These are phyloP conservation scores for Colletotrichum cuscutae DNA, from an alignment of 2,329 filamentous ascomycete genomes.

Conservation along the genomic window DNA sequence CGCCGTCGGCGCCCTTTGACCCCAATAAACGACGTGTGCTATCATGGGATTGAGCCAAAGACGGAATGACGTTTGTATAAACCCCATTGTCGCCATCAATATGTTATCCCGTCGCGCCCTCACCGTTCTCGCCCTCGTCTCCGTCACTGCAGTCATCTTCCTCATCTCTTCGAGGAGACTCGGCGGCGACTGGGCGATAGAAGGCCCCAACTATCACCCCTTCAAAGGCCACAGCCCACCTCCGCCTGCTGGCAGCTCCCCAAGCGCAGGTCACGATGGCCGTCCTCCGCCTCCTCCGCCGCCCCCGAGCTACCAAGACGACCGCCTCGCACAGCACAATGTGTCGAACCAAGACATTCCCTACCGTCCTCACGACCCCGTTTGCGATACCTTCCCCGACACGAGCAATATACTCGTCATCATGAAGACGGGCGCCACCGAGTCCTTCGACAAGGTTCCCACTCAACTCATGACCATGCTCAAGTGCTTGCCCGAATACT, in stretches of 20 bases:
- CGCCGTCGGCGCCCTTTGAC: not conserved
- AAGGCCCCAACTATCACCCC: slow-evolving; percentile 41
- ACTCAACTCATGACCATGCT: slow-evolving; percentile 65
- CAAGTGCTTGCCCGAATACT: slow-evolving; percentile 59
- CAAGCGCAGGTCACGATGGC: slow-evolving; percentile 32
- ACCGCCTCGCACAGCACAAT: slow-evolving; percentile 17
- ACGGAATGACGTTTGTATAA: slow-evolving; percentile 29
- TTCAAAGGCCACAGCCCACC: slow-evolving; percentile 22
- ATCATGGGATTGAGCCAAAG: slow-evolving; percentile 29
- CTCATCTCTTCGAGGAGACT: slow-evolving; percentile 47
- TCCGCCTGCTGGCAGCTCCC: slow-evolving; percentile 7
- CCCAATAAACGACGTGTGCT: not conserved
- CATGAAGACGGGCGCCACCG: slow-evolving; percentile 68
- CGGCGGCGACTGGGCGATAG: slow-evolving; percentile 42
- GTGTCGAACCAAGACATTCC: slow-evolving; percentile 30
- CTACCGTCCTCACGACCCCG: slow-evolving; percentile 39
- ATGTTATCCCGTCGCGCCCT: slow-evolving; percentile 45
- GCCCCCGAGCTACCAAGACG: slow-evolving; percentile 10
- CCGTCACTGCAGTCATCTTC: slow-evolving; percentile 43
- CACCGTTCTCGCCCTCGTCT: slow-evolving; percentile 40
- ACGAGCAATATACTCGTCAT: slow-evolving; percentile 59
- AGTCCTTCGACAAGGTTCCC: slow-evolving; percentile 61
- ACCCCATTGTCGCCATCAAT: slow-evolving; percentile 21
- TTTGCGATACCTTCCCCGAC: slow-evolving; percentile 54
- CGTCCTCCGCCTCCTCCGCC: not conserved